Percentiles rank a stretch among this genome's conserved stretches.
These are phyloP conservation scores for Toxoplasma gondii DNA, from an alignment of 169 alveolate genomes.

Conservation along the genomic window DNA sequence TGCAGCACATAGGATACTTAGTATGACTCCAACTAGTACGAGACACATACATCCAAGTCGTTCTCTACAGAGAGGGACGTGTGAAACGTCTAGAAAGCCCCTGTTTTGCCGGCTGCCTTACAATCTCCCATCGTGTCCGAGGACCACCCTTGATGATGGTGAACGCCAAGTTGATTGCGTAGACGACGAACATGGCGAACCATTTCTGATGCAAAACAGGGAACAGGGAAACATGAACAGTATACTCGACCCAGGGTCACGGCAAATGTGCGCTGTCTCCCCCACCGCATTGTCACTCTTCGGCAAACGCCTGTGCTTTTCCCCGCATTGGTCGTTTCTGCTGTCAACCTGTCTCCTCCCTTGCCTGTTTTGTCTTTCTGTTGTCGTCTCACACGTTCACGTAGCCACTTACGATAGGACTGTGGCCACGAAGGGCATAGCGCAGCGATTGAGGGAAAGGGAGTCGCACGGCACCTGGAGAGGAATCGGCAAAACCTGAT, in stretches of 20 bases:
- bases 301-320: neutral
- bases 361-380: neutral
- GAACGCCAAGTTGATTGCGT: neutral
- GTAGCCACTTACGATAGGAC: neutral
- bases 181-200: neutral
- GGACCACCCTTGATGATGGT: constrained; percentile 15
- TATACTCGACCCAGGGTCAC: neutral
- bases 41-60: too few species aligned
- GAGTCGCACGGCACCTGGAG: too few species aligned
- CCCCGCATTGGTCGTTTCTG: neutral
- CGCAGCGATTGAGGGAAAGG: too few species aligned
- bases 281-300: neutral
- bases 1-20: too few species aligned
- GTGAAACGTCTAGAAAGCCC: too few species aligned
- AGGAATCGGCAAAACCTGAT: too few species aligned
- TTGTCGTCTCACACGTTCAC: neutral
- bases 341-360: neutral
- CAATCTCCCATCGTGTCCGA: neutral
- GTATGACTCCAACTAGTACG: too few species aligned
- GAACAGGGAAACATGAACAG: neutral
- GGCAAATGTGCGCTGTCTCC: neutral
- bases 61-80: too few species aligned
- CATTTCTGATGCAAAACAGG: neutral
- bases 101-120: neutral
- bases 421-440: too few species aligned